Evolutionary conservation across 192 early-diverging fungal species (phyloP).

Genomic region (Globomyces pollinis-pini): DNA sequence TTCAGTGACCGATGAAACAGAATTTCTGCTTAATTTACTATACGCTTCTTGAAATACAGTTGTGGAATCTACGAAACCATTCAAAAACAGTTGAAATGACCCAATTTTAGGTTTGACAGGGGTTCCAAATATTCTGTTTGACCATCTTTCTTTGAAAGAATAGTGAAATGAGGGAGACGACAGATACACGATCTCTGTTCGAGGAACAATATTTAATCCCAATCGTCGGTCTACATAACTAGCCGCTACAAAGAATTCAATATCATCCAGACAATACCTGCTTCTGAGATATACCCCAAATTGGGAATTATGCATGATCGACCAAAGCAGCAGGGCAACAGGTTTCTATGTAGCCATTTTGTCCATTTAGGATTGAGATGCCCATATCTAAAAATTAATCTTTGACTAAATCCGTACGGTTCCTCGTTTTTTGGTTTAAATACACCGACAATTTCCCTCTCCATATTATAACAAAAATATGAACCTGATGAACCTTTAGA

Average conservation of each 20-base stretch:
- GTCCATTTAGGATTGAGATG: constrained; percentile 83
- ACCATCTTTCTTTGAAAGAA: constrained; percentile 42
- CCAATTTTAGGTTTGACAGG: constrained; percentile 72
- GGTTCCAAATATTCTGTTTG: constrained; percentile 20
- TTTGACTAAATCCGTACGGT: constrained; percentile 40
- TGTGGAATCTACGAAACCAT: constrained; percentile 74
- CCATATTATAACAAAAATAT: constrained; percentile 76
- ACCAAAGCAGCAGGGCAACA: constrained; percentile 86
- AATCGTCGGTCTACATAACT: constrained; percentile 69
- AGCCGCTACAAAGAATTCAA: too few relatives aligned
- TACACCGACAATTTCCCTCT: constrained; percentile 72
- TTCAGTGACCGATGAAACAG: not conserved
- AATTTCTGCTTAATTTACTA: constrained; percentile 18
- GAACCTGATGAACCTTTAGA: constrained; percentile 76
- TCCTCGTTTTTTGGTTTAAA: constrained; percentile 77
- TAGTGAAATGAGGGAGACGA: constrained; percentile 75
- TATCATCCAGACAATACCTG: too few relatives aligned
- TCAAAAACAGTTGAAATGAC: constrained; percentile 76
- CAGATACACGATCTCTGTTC: constrained; percentile 69
- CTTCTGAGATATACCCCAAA: constrained; percentile 80
- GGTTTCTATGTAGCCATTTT: constrained; percentile 83
- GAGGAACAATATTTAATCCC: constrained; percentile 71
- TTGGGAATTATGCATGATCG: constrained; percentile 82
- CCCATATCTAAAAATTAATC: constrained; percentile 23
- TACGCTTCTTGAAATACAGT: constrained; percentile 68